phyloP scores from a whole-genome alignment of 106 monocot species.

The Apostasia shenzhenica region DNA sequence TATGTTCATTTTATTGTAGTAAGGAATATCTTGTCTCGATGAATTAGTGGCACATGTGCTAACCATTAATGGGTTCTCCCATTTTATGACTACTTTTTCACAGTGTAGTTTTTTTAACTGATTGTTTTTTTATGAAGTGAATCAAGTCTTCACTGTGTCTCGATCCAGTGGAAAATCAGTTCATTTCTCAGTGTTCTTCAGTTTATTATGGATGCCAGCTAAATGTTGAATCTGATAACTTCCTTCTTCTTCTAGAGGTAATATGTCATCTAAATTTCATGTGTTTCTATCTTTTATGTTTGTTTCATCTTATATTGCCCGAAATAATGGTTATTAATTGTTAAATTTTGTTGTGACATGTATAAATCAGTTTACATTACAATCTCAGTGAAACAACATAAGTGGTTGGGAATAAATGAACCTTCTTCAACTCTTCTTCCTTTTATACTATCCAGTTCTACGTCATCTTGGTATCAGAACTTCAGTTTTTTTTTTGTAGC shows the following conservation, averaged over 20 bases:
- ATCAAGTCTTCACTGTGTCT: conserved; percentile 21
- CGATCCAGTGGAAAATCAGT: conserved; percentile 36
- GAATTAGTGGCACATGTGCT: no score
- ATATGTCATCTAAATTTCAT: background rate
- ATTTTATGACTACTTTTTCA: background rate
- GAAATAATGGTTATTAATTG: no score
- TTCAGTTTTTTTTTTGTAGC: no score
- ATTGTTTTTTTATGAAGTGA: conserved; percentile 33
- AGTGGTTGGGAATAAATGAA: no score
- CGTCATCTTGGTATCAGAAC: no score
- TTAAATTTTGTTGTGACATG: no score
- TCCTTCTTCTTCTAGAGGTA: conserved; percentile 50
- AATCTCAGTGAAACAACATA: no score
- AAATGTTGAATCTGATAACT: conserved; percentile 18
- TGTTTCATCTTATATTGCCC: background rate
- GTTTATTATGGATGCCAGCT: conserved; percentile 23
- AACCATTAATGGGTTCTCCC: no score
- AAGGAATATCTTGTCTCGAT: background rate
- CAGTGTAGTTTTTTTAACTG: background rate
- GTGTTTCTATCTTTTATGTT: background rate
- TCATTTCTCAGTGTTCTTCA: conserved; percentile 24
- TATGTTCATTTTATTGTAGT: no score
- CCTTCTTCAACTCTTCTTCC: no score
- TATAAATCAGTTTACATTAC: no score
- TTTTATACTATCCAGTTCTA: no score